phyloP scores from a whole-genome alignment of 1,139 yeast species.

The Suhomyces ambrosiae region DNA sequence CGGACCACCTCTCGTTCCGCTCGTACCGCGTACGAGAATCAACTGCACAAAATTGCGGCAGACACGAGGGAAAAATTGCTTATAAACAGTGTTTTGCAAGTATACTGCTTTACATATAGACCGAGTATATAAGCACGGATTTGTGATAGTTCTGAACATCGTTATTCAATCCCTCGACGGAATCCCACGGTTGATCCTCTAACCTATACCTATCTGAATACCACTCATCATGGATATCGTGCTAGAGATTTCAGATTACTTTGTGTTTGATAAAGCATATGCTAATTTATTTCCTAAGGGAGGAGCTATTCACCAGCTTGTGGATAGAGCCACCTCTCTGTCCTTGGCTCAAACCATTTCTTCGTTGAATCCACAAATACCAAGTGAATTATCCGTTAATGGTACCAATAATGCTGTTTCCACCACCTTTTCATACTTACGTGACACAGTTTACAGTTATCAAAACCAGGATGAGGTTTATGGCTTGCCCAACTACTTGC shows the following conservation, averaged over 20 bases:
- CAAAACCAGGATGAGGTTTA: conserved; percentile 42
- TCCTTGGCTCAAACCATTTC: conserved; percentile 9
- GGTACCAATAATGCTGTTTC: conserved; percentile 18
- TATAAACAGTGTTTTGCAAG: conserved; percentile 5
- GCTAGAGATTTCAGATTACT: conserved; percentile 75
- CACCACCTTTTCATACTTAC: conserved; percentile 22
- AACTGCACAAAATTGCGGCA: conserved; percentile 3
- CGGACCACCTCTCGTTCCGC: conserved; percentile 13
- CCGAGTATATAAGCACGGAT: too few species aligned
- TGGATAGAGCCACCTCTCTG: conserved; percentile 15
- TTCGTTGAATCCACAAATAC: conserved; percentile 1
- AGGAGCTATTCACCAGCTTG: conserved; percentile 26
- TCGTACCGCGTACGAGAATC: conserved; percentile 13
- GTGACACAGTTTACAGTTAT: conserved; percentile 24
- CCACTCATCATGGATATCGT: conserved; percentile 74
- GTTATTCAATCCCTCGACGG: too few species aligned
- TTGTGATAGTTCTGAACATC: too few species aligned
- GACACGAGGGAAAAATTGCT: conserved; percentile 8
- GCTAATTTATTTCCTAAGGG: conserved; percentile 49
- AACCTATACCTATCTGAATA: too few species aligned
- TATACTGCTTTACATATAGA: too few species aligned
- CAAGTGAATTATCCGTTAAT: conserved; percentile 4
- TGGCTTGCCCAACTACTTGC: conserved; percentile 40
- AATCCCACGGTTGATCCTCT: too few species aligned
- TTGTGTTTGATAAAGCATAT: conserved; percentile 68